Conservation (phyloP, 129 eudicot species). For the Gnaphalium uliginosum region DNA sequence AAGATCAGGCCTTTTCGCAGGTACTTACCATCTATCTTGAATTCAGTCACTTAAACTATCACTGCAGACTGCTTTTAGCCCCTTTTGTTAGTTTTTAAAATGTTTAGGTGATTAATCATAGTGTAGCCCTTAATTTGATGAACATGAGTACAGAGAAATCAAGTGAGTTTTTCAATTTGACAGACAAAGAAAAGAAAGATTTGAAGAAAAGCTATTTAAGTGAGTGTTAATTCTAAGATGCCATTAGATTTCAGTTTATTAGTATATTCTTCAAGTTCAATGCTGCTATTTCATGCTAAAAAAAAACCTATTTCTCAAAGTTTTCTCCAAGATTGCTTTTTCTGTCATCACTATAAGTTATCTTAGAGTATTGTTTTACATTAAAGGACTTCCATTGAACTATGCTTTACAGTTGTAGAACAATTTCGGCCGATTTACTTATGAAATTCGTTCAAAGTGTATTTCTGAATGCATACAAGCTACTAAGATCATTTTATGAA, state of each 20-base stretch:
- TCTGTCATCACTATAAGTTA: not conserved
- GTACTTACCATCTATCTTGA: conserved; percentile 1
- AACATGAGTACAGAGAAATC: too few relatives aligned
- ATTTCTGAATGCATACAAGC: not conserved
- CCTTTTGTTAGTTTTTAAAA: not conserved
- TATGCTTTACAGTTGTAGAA: not conserved
- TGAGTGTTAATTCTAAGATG: conserved; percentile 33
- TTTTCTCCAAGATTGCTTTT: not conserved
- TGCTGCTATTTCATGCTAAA: not conserved
- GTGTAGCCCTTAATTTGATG: too few relatives aligned
- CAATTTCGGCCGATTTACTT: not conserved
- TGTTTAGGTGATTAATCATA: too few relatives aligned
- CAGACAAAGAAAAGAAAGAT: conserved; percentile 45
- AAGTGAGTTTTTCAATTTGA: conserved; percentile 33
- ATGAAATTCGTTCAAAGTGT: not conserved
- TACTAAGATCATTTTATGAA: not conserved
- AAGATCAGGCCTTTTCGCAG: conserved; percentile 26
- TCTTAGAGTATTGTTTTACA: not conserved
- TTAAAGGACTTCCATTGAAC: not conserved
- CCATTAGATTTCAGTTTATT: conserved; percentile 41
- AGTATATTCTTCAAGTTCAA: not conserved
- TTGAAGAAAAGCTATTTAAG: conserved; percentile 41
- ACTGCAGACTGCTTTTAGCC: not conserved
- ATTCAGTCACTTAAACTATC: not conserved
- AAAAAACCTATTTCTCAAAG: not conserved